These are phyloP conservation scores for Geotrichum bryndzae DNA, from an alignment of 1,139 yeast species.

Conservation along the genomic window DNA sequence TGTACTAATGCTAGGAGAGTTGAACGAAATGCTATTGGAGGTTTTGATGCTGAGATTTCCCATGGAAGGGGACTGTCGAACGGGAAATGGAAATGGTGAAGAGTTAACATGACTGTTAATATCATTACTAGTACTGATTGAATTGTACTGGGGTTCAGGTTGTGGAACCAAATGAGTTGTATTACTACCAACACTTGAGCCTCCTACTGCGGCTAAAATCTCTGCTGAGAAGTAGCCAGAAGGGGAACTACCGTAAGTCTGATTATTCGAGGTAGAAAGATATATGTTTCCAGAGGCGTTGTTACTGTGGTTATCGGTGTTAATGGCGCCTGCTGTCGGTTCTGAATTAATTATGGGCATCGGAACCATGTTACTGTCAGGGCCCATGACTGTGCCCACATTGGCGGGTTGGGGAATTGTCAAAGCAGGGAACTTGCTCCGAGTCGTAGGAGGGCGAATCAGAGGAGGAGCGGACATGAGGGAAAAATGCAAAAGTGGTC, in stretches of 20 bases:
- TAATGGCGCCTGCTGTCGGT: not conserved
- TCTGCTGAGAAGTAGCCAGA: slow-evolving; percentile 14
- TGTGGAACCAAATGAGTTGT: not conserved
- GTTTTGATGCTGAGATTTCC: slow-evolving; percentile 8
- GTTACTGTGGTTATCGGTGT: not conserved
- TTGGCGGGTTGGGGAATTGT: slow-evolving; percentile 9
- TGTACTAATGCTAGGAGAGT: slow-evolving; percentile 1
- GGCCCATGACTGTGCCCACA: slow-evolving; percentile 6
- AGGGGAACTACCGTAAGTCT: slow-evolving; percentile 3
- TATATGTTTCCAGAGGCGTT: not conserved
- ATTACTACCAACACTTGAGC: not conserved
- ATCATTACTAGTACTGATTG: not conserved
- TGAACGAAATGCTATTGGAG: not conserved
- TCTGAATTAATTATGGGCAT: not conserved
- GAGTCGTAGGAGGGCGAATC: slow-evolving; percentile 14
- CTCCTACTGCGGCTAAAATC: slow-evolving; percentile 11
- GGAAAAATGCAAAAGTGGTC: not conserved
- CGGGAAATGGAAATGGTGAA: slow-evolving; percentile 14
- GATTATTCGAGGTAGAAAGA: not conserved
- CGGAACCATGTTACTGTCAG: slow-evolving; percentile 1
- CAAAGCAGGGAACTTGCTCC: slow-evolving; percentile 13
- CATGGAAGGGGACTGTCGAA: slow-evolving; percentile 3
- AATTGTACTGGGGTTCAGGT: not conserved
- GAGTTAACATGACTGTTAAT: not conserved
- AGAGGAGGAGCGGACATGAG: slow-evolving; percentile 16